These are phyloP conservation scores for Crepidotus variabilis DNA, from an alignment of 768 basidiomycete species.

Conservation along the genomic window DNA sequence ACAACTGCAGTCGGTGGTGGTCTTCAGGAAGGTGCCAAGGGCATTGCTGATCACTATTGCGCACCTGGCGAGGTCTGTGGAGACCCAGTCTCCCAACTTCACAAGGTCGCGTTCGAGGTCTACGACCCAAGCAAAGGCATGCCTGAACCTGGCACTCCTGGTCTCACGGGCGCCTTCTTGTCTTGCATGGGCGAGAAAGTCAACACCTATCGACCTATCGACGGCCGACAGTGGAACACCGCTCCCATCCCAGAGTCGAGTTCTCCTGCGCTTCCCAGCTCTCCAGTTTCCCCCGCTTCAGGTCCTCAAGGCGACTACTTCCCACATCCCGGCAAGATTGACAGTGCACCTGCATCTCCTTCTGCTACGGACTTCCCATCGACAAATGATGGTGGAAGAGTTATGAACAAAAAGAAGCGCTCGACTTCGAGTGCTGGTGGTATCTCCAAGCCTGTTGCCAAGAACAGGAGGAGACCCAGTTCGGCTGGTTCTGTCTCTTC, in stretches of 20 bases:
- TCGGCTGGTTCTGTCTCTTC: slow-evolving; percentile 73
- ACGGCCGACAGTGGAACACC: slow-evolving; percentile 76
- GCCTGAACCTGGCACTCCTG: slow-evolving; percentile 76
- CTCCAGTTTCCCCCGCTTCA: slow-evolving; percentile 65
- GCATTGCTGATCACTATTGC: slow-evolving; percentile 80
- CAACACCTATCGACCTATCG: slow-evolving; percentile 83
- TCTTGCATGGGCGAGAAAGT: slow-evolving; percentile 94
- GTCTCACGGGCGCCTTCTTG: slow-evolving; percentile 76
- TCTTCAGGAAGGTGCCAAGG: slow-evolving; percentile 83
- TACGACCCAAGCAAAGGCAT: slow-evolving; percentile 66
- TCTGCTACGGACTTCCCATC: slow-evolving; percentile 60
- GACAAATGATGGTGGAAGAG: slow-evolving; percentile 81
- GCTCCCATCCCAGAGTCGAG: slow-evolving; percentile 35
- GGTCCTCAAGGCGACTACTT: slow-evolving; percentile 69
- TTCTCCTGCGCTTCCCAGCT: slow-evolving; percentile 63
- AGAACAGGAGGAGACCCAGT: slow-evolving; percentile 69
- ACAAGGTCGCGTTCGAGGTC: slow-evolving; percentile 94
- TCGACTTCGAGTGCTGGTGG: slow-evolving; percentile 71
- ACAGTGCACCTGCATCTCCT: slow-evolving; percentile 69
- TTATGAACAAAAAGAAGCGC: slow-evolving; percentile 68
- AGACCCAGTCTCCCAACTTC: slow-evolving; percentile 92
- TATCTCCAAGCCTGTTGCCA: slow-evolving; percentile 45
- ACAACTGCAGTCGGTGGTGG: slow-evolving; percentile 89
- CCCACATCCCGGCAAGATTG: slow-evolving; percentile 39
- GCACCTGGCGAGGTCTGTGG: slow-evolving; percentile 84